Evolutionary conservation across 164 flowering plant genomes (phyloP), one percentile per base, ranked within the genome.

Genomic region (Chimonanthus praecox): DNA sequence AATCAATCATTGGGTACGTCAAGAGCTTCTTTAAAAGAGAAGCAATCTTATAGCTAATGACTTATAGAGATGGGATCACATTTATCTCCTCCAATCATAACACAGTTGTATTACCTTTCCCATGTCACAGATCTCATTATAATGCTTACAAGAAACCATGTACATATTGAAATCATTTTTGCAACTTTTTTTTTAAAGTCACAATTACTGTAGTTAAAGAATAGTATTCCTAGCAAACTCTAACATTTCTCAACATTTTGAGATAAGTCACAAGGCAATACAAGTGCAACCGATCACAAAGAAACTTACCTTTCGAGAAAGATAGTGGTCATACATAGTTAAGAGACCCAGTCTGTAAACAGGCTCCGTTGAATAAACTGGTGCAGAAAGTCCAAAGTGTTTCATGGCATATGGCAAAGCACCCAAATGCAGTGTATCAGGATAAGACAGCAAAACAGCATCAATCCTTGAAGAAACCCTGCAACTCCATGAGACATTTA

Each of bases 371-470:
- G 91, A 78, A 85, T 80, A 94, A 78, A 94, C 90, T 0, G 94
- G 94, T 67, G 97, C 98, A 67, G 87, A 84, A 45, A 94, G 91
- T 6, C 96, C 97, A 71, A 91, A 65, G n/a, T 92, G 87, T 72
- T 92, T 92, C 89, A 87, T 84, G 49, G 98, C 97, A 81, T 92
- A 94, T 0, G 99, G 94, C 65, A 94, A 80, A 66, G 96, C 97
- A n/a, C 99, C 97, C 10, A 95, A 89, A 75, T 95, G 99, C 67
- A 95, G 87, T 16, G 91, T 93, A 75, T 95, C 99, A 3, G 97
- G 78, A 83, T 95, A 87, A 9, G 99, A 93, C 47, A 95, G 73
- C 80, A 95, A 75, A 33, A 95, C 93, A 4, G 98, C 99, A 82
- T 95, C 99, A 33, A 95, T 73, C 2, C 82, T 87, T 1, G 96